Percentiles rank a stretch among this genome's conserved stretches.
phyloP scores from a whole-genome alignment of 306 rosid genomes.

The Parietaria judaica region DNA sequence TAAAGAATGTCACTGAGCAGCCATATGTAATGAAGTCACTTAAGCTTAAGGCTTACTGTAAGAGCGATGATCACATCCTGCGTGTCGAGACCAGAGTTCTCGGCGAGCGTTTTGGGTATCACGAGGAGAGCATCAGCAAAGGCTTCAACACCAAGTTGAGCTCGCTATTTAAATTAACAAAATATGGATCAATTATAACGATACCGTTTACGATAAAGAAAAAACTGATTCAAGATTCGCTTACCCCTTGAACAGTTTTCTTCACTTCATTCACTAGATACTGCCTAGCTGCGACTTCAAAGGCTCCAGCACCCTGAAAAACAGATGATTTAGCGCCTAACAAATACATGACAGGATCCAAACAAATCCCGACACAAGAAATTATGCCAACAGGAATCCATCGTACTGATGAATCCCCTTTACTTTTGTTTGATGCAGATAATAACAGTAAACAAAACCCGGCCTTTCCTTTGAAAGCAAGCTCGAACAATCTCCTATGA shows the following conservation, averaged over 20 bases:
- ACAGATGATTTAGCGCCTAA: too few relatives aligned
- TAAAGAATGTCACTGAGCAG: too few relatives aligned
- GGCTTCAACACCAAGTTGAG: constrained; percentile 94
- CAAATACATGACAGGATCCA: too few relatives aligned
- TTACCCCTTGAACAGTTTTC: constrained; percentile 96
- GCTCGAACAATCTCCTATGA: too few relatives aligned
- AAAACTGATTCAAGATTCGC: background rate
- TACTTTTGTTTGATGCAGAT: too few relatives aligned
- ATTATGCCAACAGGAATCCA: too few relatives aligned
- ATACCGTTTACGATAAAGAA: background rate
- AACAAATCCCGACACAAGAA: too few relatives aligned
- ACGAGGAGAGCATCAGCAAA: constrained; percentile 98
- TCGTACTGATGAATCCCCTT: too few relatives aligned
- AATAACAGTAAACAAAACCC: too few relatives aligned
- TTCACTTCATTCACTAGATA: constrained; percentile 72
- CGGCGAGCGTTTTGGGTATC: constrained; percentile 94
- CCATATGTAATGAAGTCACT: background rate
- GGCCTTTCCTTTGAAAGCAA: too few relatives aligned
- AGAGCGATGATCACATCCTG: constrained; percentile 89
- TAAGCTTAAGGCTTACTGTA: constrained; percentile 29
- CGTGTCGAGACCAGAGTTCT: constrained; percentile 91
- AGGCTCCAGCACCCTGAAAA: constrained; percentile 87
- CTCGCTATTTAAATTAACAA: constrained; percentile 58
- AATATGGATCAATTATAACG: background rate
- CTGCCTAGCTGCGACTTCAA: constrained; percentile 97